Percentiles rank a stretch among this genome's conserved stretches.
phyloP scores from a whole-genome alignment of 139 green algal genomes.

The Coccomyxa sp. region DNA sequence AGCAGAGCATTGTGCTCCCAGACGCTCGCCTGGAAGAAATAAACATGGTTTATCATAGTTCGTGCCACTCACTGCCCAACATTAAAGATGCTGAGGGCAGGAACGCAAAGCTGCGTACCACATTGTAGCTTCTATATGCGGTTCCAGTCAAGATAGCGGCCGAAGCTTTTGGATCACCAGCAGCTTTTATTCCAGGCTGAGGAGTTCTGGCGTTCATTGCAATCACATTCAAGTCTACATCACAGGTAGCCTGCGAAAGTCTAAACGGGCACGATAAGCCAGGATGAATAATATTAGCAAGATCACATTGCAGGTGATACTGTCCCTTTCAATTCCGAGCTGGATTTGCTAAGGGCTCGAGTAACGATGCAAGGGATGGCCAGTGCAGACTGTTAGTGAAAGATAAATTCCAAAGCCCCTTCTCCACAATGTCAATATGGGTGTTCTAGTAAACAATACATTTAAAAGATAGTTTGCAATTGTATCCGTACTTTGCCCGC shows the following conservation, averaged over 20 bases:
- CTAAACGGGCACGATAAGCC: not conserved
- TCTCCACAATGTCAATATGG: too few species aligned
- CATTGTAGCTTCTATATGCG: slow-evolving; percentile 2
- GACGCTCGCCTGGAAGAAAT: slow-evolving; percentile 37
- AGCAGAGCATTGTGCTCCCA: slow-evolving; percentile 66
- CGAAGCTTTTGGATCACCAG: not conserved
- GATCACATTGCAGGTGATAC: too few species aligned
- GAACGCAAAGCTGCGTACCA: not conserved
- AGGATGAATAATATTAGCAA: too few species aligned
- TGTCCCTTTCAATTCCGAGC: too few species aligned
- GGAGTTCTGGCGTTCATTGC: not conserved
- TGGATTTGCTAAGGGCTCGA: too few species aligned
- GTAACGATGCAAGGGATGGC: too few species aligned
- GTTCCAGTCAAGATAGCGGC: not conserved
- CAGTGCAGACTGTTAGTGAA: too few species aligned
- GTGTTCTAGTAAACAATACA: too few species aligned
- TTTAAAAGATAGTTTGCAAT: too few species aligned
- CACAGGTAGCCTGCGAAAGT: not conserved
- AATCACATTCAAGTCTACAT: not conserved
- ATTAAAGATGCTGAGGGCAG: not conserved
- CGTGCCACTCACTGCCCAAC: not conserved
- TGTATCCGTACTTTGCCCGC: too few species aligned
- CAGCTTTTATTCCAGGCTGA: not conserved
- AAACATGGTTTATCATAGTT: not conserved
- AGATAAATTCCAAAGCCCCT: too few species aligned